Evolutionary conservation across 2,329 filamentous ascomycete species (phyloP).

Genomic region (Domatiomyces catenatus): DNA sequence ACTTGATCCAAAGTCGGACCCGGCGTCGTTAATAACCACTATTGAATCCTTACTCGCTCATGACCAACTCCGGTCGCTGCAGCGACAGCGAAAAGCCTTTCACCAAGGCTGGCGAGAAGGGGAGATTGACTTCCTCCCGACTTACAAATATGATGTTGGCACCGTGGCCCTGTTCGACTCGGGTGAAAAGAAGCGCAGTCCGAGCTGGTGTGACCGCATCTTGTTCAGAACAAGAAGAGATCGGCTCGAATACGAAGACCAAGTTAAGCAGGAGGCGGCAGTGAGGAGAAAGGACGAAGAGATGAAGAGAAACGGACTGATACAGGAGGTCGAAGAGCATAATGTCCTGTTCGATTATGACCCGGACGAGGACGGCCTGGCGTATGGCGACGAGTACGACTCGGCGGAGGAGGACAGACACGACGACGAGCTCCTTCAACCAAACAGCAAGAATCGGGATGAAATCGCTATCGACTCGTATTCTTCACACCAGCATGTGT

Average conservation of each 20-base stretch:
- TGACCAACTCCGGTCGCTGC: conserved; percentile 66
- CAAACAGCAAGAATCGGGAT: conserved; percentile 26
- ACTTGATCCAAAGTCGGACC: conserved; percentile 58
- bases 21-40: conserved; percentile 74
- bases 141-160: conserved; percentile 97
- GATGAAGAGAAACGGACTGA: conserved; percentile 66
- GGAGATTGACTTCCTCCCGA: conserved; percentile 72
- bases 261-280: conserved; percentile 47
- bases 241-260: conserved; percentile 49
- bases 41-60: conserved; percentile 75
- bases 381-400: conserved; percentile 35
- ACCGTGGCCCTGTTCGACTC: conserved; percentile 85
- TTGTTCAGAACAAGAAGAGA: conserved; percentile 66
- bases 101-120: conserved; percentile 89
- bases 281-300: conserved; percentile 63
- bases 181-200: conserved; percentile 81
- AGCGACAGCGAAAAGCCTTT: conserved; percentile 62
- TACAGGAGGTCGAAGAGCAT: conserved; percentile 59
- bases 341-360: conserved; percentile 82
- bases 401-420: conserved; percentile 30
- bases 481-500: conserved; percentile 71
- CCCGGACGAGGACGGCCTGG: conserved; percentile 57
- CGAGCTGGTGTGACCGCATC: conserved; percentile 95
- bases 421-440: conserved; percentile 17
- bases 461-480: conserved; percentile 51